Conservation (phyloP, 2,329 filamentous ascomycete genomes). For the Cercospora sp. region DNA sequence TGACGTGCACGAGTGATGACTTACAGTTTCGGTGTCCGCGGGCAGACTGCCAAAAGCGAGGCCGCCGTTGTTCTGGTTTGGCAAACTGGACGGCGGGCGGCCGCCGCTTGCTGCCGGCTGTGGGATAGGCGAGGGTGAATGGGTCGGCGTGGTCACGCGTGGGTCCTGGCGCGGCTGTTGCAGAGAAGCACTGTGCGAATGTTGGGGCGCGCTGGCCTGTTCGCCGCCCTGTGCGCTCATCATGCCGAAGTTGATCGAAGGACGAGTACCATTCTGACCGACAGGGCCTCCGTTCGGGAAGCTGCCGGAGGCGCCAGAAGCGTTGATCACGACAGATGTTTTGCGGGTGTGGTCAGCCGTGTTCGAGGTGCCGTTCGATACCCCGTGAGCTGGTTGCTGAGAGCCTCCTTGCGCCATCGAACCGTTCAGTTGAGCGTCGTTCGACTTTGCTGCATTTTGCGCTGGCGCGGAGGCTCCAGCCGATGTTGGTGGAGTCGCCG, state of each 20-base stretch:
- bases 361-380: constrained; percentile 63
- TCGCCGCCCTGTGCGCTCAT: constrained; percentile 63
- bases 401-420: constrained; percentile 45
- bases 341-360: constrained; percentile 76
- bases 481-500: constrained; percentile 53
- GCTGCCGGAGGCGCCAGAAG: constrained; percentile 73
- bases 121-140: constrained; percentile 90
- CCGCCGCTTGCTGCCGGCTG: constrained; percentile 78
- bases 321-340: constrained; percentile 86
- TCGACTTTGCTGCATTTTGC: constrained; percentile 56
- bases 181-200: constrained; percentile 61
- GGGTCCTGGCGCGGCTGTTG: constrained; percentile 61
- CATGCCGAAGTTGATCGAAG: constrained; percentile 78
- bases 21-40: constrained; percentile 71
- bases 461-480: constrained; percentile 51
- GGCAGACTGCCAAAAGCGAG: constrained; percentile 80
- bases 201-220: constrained; percentile 68
- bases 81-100: constrained; percentile 73
- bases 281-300: constrained; percentile 74
- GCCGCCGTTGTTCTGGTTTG: constrained; percentile 69
- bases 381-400: constrained; percentile 55
- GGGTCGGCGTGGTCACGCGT: constrained; percentile 77
- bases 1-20: constrained; percentile 23
- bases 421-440: constrained; percentile 81
- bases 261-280: constrained; percentile 50